These are phyloP conservation scores for Talaromyces sp. DNA, from an alignment of 2,329 filamentous ascomycete genomes.

Conservation along the genomic window DNA sequence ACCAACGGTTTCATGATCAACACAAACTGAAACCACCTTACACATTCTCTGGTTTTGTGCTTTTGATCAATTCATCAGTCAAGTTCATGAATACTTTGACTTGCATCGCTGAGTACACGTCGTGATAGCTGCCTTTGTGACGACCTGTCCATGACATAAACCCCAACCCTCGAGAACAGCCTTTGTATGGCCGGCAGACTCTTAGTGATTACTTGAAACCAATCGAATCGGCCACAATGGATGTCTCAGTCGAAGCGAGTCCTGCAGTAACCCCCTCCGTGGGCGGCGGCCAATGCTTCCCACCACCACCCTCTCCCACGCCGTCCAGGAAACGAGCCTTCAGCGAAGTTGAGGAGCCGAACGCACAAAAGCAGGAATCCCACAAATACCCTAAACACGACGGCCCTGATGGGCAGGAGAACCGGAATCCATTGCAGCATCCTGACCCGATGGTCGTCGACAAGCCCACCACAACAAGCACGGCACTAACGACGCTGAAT, in stretches of 20 bases:
- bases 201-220: background rate
- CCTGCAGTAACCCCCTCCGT: background rate
- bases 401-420: constrained; percentile 1
- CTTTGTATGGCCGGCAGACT: background rate
- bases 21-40: background rate
- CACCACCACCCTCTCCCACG: background rate
- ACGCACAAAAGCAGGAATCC: background rate
- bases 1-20: background rate
- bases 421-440: background rate
- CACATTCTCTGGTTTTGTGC: background rate
- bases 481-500: background rate
- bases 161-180: background rate
- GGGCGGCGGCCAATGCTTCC: background rate
- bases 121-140: too few relatives aligned
- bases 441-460: background rate
- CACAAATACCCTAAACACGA: background rate
- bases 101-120: too few relatives aligned
- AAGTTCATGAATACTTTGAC: background rate
- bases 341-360: constrained; percentile 6
- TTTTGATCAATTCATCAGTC: background rate
- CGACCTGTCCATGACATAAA: too few relatives aligned
- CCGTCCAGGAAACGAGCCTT: constrained; percentile 9
- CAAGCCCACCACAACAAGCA: background rate
- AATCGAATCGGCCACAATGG: constrained; percentile 1
- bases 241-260: constrained; percentile 6